Conservation (phyloP, 768 basidiomycete species). For the Leccinum incarnatum region DNA sequence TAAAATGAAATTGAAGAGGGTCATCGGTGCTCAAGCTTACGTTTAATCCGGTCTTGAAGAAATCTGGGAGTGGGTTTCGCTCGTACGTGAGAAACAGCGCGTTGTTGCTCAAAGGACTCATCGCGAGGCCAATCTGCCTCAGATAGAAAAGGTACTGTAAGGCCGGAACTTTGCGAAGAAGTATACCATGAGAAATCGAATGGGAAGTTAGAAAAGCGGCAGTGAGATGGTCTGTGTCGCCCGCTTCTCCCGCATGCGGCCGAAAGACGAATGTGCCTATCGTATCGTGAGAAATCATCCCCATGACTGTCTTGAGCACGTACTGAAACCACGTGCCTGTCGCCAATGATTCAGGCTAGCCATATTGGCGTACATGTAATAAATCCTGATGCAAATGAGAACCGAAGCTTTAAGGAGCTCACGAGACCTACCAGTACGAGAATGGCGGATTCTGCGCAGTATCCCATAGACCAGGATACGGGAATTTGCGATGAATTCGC, state of each 20-base stretch:
- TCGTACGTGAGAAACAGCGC: slow-evolving; percentile 96
- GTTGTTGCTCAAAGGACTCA: slow-evolving; percentile 98
- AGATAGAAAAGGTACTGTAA: slow-evolving; percentile 97
- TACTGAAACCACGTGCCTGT: slow-evolving; percentile 84
- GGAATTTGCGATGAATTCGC: slow-evolving; percentile 90
- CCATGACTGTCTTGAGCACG: slow-evolving; percentile 24
- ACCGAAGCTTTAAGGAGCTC: background rate
- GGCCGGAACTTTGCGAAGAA: slow-evolving; percentile 95
- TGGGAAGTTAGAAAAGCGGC: slow-evolving; percentile 96
- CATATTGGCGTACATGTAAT: slow-evolving; percentile 98
- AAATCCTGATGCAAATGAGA: slow-evolving; percentile 58
- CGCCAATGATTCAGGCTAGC: slow-evolving; percentile 95
- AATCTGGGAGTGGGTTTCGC: slow-evolving; percentile 94
- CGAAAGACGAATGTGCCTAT: slow-evolving; percentile 94
- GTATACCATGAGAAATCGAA: slow-evolving; percentile 98
- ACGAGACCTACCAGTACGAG: slow-evolving; percentile 76
- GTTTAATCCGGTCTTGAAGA: slow-evolving; percentile 94
- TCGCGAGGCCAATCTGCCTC: slow-evolving; percentile 97
- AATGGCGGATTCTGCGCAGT: slow-evolving; percentile 89
- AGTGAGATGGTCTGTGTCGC: slow-evolving; percentile 95
- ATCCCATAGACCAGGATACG: slow-evolving; percentile 88
- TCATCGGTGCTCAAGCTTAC: slow-evolving; percentile 96
- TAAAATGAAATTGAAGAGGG: slow-evolving; percentile 97
- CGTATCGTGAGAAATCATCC: slow-evolving; percentile 29
- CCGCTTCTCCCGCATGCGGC: slow-evolving; percentile 97